Percentiles rank a stretch among this genome's conserved stretches.
Evolutionary conservation across 176 grass and related monocot species (phyloP).

Genomic region (Puya raimondii): DNA sequence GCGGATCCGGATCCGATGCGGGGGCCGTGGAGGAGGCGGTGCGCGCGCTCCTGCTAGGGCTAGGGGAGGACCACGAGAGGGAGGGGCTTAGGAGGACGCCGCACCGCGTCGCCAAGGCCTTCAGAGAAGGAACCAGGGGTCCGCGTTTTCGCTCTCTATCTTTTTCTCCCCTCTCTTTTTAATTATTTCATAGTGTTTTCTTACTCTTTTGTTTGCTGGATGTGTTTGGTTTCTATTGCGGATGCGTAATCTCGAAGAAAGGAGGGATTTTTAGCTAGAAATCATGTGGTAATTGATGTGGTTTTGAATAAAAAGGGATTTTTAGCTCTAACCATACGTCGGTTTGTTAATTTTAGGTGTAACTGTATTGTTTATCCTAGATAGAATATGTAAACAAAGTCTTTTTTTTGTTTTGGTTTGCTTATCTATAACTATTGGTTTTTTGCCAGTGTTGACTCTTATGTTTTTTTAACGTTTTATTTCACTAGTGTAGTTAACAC

Average conservation of each 20-base stretch:
- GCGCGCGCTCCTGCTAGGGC: slow-evolving; percentile 49
- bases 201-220: slow-evolving; percentile 3
- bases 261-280: background rate
- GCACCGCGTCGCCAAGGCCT: slow-evolving; percentile 92
- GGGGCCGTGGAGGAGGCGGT: slow-evolving; percentile 38
- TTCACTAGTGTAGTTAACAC: too few species aligned
- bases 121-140: slow-evolving; percentile 89
- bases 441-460: too few species aligned
- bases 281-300: background rate
- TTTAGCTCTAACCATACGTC: background rate
- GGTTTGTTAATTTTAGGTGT: background rate
- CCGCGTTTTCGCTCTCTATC: background rate
- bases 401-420: too few species aligned
- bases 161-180: slow-evolving; percentile 2
- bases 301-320: background rate
- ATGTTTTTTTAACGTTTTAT: too few species aligned
- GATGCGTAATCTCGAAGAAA: background rate
- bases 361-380: too few species aligned
- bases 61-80: slow-evolving; percentile 73
- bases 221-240: background rate
- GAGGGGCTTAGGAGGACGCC: slow-evolving; percentile 72
- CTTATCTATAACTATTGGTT: too few species aligned
- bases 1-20: slow-evolving; percentile 1
- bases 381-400: too few species aligned
- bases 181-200: background rate